phyloP scores from a whole-genome alignment of 306 rosid genomes.

The Pyrus communis region DNA sequence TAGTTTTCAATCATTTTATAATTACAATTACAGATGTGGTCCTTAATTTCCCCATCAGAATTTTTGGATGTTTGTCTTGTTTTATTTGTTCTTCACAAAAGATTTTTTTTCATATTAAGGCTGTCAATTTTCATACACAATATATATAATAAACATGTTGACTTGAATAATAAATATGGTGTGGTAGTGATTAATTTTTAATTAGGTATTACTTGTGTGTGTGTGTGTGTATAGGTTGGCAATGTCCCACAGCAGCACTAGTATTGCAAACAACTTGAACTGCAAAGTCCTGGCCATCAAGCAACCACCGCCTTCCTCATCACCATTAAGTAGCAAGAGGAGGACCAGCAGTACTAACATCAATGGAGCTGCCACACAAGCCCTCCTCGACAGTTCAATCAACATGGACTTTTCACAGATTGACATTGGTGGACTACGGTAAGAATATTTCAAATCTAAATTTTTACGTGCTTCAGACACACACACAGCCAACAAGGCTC shows the following conservation, averaged over 20 bases:
- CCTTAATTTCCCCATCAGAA: not conserved
- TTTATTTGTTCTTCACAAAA: not conserved
- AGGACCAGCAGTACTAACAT: not conserved
- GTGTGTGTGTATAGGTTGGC: slow-evolving; percentile 38
- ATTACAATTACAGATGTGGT: not conserved
- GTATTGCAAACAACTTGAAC: slow-evolving; percentile 41
- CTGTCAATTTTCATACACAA: not conserved
- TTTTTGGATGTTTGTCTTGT: not conserved
- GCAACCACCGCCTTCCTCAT: slow-evolving; percentile 28
- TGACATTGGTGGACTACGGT: slow-evolving; percentile 51
- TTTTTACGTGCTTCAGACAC: not conserved
- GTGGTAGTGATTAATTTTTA: not conserved
- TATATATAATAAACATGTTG: too few species aligned
- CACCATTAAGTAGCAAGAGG: slow-evolving; percentile 18
- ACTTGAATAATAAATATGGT: not conserved
- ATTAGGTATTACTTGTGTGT: not conserved
- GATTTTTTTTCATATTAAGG: not conserved
- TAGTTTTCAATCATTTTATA: not conserved
- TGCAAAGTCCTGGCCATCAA: slow-evolving; percentile 84
- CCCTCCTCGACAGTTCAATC: slow-evolving; percentile 37
- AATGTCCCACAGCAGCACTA: slow-evolving; percentile 29
- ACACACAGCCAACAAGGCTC: too few species aligned
- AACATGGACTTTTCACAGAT: slow-evolving; percentile 75
- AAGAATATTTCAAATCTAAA: slow-evolving; percentile 12
- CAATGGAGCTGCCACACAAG: slow-evolving; percentile 3